Evolutionary conservation across 352 stramenopile genomes (phyloP), one percentile per base, ranked within the genome.

Genomic region (Pythium phragmitis): DNA sequence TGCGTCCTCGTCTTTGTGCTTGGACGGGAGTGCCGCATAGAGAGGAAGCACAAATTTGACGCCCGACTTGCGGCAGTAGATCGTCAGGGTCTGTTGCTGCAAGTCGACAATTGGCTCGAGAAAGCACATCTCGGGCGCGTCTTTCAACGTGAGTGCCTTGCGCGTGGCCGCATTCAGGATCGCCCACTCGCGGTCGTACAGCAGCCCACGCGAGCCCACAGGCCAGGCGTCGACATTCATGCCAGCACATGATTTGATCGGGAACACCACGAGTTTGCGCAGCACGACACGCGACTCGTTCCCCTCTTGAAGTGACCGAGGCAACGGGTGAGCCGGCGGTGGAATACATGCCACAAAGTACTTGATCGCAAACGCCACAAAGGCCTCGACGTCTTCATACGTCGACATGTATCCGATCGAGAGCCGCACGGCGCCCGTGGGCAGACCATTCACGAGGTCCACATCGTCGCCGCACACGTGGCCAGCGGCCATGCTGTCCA

Each of bases 321-420:
- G 26, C 7, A 11, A 11, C 6, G 0, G 0, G 0, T 19, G 19
- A 41, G 16, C n/a, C 6, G 43, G 21, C 4, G 70, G 69, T n/a
- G 67, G 54, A 6, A 21, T 45, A 42, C 43, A 67, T 36, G 69
- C 74, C n/a, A 88, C 78, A 51, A 91, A 91, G 43, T 89, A 88
- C 56, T 79, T 88, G 37, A 48, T 53, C 1, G 73, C 68, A 46
- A 93, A 93, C 12, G 61, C 63, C 1, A 80, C 48, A 59, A 91
- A 83, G 16, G 70, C 56, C 47, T 67, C 60, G 13, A 91, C 60
- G 33, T 93, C 85, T 69, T 90, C 80, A 53, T 79, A 86, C 12
- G 73, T 90, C 19, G 79, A 77, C 85, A 93, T 91, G 69, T 93
- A 93, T 4, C 85, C 82, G 26, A 91, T 46, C 8, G 80, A 93